Evolutionary conservation across 768 basidiomycete species (phyloP).

Genomic region (Agaricus bisporus): DNA sequence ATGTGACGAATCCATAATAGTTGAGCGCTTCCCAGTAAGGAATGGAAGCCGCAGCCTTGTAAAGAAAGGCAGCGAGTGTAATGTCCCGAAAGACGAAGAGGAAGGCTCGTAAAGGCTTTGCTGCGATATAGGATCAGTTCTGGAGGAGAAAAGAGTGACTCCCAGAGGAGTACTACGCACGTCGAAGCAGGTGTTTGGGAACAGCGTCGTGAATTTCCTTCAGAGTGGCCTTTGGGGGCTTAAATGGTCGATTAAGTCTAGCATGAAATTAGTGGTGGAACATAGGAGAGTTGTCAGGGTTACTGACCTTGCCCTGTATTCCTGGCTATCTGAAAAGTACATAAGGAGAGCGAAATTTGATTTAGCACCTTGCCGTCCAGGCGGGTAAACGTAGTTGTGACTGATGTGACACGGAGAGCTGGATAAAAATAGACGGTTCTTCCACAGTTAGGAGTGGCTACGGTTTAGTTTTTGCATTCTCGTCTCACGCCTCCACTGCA

Average conservation of each 20-base stretch:
- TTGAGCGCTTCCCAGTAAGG: conserved; percentile 29
- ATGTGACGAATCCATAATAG: conserved; percentile 32
- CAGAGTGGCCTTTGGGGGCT: conserved; percentile 41
- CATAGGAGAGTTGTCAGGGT: background rate
- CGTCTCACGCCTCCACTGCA: background rate
- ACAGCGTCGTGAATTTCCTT: conserved; percentile 53
- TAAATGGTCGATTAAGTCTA: conserved; percentile 39
- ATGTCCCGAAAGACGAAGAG: conserved; percentile 42
- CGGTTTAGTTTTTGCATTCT: background rate
- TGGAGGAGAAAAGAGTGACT: background rate
- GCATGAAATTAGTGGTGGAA: background rate
- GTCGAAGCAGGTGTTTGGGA: conserved; percentile 43
- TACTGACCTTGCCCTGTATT: conserved; percentile 30
- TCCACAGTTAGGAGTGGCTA: background rate
- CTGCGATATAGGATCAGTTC: conserved; percentile 16
- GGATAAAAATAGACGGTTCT: background rate
- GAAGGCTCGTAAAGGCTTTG: conserved; percentile 30
- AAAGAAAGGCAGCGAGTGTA: conserved; percentile 33
- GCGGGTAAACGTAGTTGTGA: background rate
- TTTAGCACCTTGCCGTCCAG: too few species aligned
- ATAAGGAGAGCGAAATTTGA: background rate
- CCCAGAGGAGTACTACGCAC: conserved; percentile 18
- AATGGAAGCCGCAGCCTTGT: conserved; percentile 38
- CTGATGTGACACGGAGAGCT: background rate
- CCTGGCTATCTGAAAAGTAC: conserved; percentile 30